Evolutionary conservation across 257 asterid species (phyloP).

Genomic region (Plantago ovata): DNA sequence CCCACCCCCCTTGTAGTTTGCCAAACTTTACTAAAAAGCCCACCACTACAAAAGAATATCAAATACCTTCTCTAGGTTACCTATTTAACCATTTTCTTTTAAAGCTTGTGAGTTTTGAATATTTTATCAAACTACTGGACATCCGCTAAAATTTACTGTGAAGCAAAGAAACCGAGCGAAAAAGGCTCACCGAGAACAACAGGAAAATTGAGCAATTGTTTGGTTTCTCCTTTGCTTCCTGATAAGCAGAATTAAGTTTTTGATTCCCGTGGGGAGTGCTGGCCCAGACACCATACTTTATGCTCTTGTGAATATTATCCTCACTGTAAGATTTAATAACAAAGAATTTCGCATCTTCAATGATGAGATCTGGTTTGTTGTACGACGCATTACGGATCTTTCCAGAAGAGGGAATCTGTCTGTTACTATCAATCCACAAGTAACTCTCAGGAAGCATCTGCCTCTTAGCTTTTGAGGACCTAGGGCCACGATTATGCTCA

Average conservation of each 20-base stretch:
- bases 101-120: too few species aligned
- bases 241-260: conserved; percentile 43
- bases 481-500: conserved; percentile 26
- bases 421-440: not conserved
- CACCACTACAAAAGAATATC: too few species aligned
- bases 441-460: conserved; percentile 7
- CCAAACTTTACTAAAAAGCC: too few species aligned
- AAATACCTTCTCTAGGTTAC: too few species aligned
- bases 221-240: conserved; percentile 38
- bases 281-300: conserved; percentile 50
- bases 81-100: too few species aligned
- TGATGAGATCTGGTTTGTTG: conserved; percentile 8
- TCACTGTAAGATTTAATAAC: conserved; percentile 49
- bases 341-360: conserved; percentile 38
- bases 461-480: conserved; percentile 16
- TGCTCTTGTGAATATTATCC: conserved; percentile 52
- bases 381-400: conserved; percentile 13
- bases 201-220: conserved; percentile 37
- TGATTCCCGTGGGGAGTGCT: conserved; percentile 51
- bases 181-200: conserved; percentile 38
- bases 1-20: too few species aligned
- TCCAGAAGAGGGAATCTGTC: not conserved
- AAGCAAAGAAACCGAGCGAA: not conserved
- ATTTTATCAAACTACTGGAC: too few species aligned
- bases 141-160: too few species aligned